These are phyloP conservation scores for Yamadazyma siamensis DNA, from an alignment of 1,139 yeast genomes.

Conservation along the genomic window DNA sequence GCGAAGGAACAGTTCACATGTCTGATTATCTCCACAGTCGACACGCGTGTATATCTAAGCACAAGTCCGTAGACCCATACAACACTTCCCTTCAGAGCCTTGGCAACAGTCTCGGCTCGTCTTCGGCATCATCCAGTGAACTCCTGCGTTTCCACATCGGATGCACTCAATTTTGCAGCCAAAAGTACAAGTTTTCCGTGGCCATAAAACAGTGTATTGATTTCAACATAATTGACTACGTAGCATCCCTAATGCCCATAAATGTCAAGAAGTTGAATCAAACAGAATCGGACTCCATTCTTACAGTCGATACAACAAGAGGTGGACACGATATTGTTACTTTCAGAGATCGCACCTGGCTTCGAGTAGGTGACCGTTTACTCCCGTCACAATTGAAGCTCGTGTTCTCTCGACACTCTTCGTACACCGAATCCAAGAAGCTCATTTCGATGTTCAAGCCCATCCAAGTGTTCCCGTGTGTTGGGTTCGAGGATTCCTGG, in stretches of 20 bases:
- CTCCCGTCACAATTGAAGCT: slow-evolving; percentile 40
- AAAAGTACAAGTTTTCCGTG: slow-evolving; percentile 16
- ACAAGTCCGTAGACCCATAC: no score
- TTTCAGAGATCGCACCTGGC: slow-evolving; percentile 27
- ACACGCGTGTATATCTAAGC: no score
- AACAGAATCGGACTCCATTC: slow-evolving; percentile 14
- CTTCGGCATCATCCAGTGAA: no score
- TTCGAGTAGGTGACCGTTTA: slow-evolving; percentile 24
- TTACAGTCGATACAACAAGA: slow-evolving; percentile 16
- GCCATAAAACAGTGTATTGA: slow-evolving; percentile 38
- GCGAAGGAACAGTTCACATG: slow-evolving; percentile 27
- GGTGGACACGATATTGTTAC: slow-evolving; percentile 23
- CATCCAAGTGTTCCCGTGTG: slow-evolving; percentile 45
- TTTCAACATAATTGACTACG: slow-evolving; percentile 35
- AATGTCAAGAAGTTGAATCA: slow-evolving; percentile 14
- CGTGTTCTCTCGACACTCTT: slow-evolving; percentile 55
- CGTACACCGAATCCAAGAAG: slow-evolving; percentile 42
- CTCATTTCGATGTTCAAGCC: slow-evolving; percentile 40
- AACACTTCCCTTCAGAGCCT: no score
- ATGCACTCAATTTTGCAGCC: slow-evolving; percentile 2
- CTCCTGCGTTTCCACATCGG: slow-evolving; percentile 2
- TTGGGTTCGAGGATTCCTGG: slow-evolving; percentile 35
- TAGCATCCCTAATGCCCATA: slow-evolving; percentile 27
- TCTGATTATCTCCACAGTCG: no score
- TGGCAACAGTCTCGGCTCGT: no score